Evolutionary conservation across 1,284 basidiomycete genomes (phyloP).

Genomic region (Rhodofomes roseus): DNA sequence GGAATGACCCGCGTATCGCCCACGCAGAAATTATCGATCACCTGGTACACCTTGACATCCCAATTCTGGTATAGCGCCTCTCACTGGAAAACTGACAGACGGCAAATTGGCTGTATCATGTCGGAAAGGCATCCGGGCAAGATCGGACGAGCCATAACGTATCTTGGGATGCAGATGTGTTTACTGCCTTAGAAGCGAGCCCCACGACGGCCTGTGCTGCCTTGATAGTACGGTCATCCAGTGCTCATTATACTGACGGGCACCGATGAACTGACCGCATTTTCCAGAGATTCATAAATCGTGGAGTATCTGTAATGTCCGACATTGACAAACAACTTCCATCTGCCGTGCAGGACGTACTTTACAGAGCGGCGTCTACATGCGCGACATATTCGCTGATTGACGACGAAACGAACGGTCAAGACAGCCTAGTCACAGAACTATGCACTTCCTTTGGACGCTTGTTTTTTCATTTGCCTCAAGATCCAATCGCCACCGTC

Average conservation of each 20-base stretch:
- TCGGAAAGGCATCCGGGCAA: constrained; percentile 9
- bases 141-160: neutral
- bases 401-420: neutral
- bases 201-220: constrained; percentile 11
- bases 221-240: constrained; percentile 10
- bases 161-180: constrained; percentile 11
- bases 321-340: neutral
- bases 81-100: constrained; percentile 36
- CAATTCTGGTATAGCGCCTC: neutral
- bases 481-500: neutral
- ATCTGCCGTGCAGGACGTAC: constrained; percentile 1
- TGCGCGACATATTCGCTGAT: constrained; percentile 13
- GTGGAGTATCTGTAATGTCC: neutral
- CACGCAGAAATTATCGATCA: constrained; percentile 45
- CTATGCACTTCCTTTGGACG: neutral
- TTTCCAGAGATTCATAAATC: constrained; percentile 4
- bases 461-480: neutral
- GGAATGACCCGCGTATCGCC: constrained; percentile 49
- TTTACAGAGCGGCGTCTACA: constrained; percentile 16
- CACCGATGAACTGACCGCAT: neutral
- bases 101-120: constrained; percentile 44
- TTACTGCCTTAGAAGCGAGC: neutral
- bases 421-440: neutral
- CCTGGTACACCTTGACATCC: constrained; percentile 37
- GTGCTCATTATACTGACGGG: neutral